These are phyloP conservation scores for Rhizopogon vinicolor DNA, from an alignment of 768 basidiomycete species.

Conservation along the genomic window DNA sequence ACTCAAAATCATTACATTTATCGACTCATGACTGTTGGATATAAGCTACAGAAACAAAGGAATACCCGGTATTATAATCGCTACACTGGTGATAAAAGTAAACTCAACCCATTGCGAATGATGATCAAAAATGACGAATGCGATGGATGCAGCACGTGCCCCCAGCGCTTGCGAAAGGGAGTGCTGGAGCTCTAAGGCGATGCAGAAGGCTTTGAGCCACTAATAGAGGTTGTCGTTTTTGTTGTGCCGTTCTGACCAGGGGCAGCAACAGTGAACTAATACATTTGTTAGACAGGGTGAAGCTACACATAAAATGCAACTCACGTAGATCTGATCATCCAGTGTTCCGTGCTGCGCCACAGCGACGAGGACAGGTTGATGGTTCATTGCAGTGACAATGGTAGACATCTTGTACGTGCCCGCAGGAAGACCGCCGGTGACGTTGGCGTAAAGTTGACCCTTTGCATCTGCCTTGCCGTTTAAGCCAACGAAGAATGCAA, in stretches of 20 bases:
- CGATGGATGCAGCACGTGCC: neutral
- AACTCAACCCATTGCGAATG: neutral
- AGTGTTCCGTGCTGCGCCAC: slow-evolving; percentile 35
- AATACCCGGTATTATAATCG: slow-evolving; percentile 1
- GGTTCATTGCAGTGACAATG: slow-evolving; percentile 44
- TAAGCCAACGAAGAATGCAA: slow-evolving; percentile 57
- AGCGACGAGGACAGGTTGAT: slow-evolving; percentile 34
- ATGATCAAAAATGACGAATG: neutral
- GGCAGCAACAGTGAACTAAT: slow-evolving; percentile 23
- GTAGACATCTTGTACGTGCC: slow-evolving; percentile 46
- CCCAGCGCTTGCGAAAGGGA: slow-evolving; percentile 2
- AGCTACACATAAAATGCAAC: slow-evolving; percentile 5
- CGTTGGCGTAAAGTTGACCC: slow-evolving; percentile 42
- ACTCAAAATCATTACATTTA: neutral
- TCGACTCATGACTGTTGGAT: neutral
- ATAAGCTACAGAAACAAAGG: slow-evolving; percentile 3
- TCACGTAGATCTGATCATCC: slow-evolving; percentile 39
- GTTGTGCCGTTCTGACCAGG: slow-evolving; percentile 8
- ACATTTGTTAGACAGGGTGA: neutral
- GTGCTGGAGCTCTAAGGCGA: neutral
- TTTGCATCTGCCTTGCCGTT: slow-evolving; percentile 36
- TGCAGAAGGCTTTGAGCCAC: neutral
- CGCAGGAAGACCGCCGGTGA: slow-evolving; percentile 48
- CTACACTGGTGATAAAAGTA: slow-evolving; percentile 9
- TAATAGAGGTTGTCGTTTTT: slow-evolving; percentile 3